Base-by-base conservation (phyloP, 2,329 filamentous ascomycete species). In the Sporothrix variecibatus region DNA sequence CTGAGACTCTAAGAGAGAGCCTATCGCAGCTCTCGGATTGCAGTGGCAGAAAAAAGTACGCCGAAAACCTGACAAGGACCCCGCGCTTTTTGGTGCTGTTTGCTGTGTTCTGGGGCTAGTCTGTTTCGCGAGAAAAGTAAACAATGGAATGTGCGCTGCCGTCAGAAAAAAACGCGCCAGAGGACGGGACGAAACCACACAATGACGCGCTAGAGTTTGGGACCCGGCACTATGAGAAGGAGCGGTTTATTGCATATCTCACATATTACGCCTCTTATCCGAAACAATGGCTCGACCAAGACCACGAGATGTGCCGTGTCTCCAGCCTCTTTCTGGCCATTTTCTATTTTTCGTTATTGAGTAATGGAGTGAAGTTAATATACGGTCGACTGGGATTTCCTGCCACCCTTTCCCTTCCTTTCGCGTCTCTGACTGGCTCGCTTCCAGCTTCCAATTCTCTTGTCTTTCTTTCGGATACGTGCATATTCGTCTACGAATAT, bases 111-210 rank as follows among this genome's bases (percentile, higher is more conserved):
- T 49, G 56, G 38, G 40, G 31, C 67, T 73, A 71, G 49, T 12
- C 70, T 56, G 26, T 46, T 71, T 74, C 51, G 67, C 68, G 64
- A 38, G 46, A 31, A 71, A 74, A 74, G 75, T 76, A 76, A 75
- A 76, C 74, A 76, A 73, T 60, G 9, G 26, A 40, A 5, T 49
- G 43, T 23, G 2, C 38, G 20, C 26, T 8, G 15, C 38, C 43
- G 43, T 20, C 11, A 12, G 64, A 58, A 46, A 58, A 72, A 65
- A 49, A 68, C 65, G 40, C 53, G 72, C 72, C 68, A 51, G 53
- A 64, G 62, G 62, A 67, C 62, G 38, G 62, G 62, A 67, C 62
- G 62, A 38, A 67, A 43, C 60, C 38, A 43, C 60, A 65, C n/a
- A 43, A 67, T 28, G 38, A 67, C 62, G 62, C 62, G 62, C 38